phyloP scores from a whole-genome alignment of 768 basidiomycete species.

The Mycena capillaripes region DNA sequence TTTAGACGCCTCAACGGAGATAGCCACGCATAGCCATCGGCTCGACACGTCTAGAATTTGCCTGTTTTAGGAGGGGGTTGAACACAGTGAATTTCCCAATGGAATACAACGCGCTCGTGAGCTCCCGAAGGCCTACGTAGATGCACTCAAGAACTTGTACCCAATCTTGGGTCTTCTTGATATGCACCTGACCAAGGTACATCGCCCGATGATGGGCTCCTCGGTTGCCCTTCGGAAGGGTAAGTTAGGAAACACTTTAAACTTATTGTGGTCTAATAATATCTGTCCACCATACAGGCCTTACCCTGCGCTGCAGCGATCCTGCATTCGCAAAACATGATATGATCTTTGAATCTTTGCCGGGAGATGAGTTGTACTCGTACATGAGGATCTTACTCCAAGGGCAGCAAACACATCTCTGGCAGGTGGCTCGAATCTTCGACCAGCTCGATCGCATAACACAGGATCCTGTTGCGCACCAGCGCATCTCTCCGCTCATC shows the following conservation, averaged over 20 bases:
- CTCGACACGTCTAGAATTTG: too few species aligned
- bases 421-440: conserved; percentile 19
- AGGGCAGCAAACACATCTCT: conserved; percentile 5
- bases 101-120: conserved; percentile 18
- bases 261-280: background rate
- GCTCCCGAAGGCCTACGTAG: conserved; percentile 14
- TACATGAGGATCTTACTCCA: conserved; percentile 19
- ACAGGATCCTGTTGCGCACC: background rate
- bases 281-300: background rate
- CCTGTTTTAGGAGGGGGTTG: too few species aligned
- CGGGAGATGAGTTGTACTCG: conserved; percentile 1
- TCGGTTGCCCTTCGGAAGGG: background rate
- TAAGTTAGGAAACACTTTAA: background rate
- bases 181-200: background rate
- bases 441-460: conserved; percentile 29
- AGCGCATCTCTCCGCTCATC: conserved; percentile 22
- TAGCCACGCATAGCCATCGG: too few species aligned
- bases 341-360: background rate
- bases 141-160: conserved; percentile 2
- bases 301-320: background rate
- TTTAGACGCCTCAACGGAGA: too few species aligned
- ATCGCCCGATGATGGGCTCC: conserved; percentile 1
- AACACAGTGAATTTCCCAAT: conserved; percentile 2
- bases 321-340: background rate
- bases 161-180: conserved; percentile 13